Evolutionary conservation across 2,329 filamentous ascomycete species (phyloP), one percentile per base, ranked within the genome.

Genomic region (Exophiala mesophila): DNA sequence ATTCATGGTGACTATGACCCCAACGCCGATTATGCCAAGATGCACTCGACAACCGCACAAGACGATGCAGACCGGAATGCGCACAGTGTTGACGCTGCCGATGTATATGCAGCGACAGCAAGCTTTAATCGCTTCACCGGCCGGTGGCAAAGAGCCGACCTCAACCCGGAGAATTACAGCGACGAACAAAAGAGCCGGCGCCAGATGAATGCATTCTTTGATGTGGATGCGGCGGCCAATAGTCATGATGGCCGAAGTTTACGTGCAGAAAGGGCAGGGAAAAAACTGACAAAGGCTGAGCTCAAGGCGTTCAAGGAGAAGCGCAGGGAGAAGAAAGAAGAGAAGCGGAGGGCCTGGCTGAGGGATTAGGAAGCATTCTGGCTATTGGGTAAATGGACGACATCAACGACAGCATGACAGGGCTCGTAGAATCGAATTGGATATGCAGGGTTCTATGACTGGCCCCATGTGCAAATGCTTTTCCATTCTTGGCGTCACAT

Each of bases 1-100:
- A 90, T 98, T 33, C 92, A 98, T 63, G 92, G 92, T 55, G 85
- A 89, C 68, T 98, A 96, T 70, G 92, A 98, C 58, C 88, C 89
- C 3, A 92, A 83, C 47, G 90, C 92, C n/a, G 85, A 88, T 70
- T 98, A 98, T 62, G 90, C 92, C 8, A 76, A 85, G 59, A 69
- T 72, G 33, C 62, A 73, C 32, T 64, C 69, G 47, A 58, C 64
- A 34, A 18, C 21, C 16, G 15, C 23, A 2, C 63, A 64, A 5
- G 54, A 57, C 35, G 61, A 63, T 8, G 56, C 61, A 7, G 56
- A 60, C 8, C 58, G 57, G 9, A 55, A 61, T n/a, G 44, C 61
- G 0, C 53, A 64, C 5, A 57, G 62, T 1, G 50, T 50, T 9
- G 69, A 76, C 52, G 61, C 69, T 6, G 57, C 69, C 16, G 57